phyloP scores from a whole-genome alignment of 345 rosid genomes.

The Bretschneidera sinensis region DNA sequence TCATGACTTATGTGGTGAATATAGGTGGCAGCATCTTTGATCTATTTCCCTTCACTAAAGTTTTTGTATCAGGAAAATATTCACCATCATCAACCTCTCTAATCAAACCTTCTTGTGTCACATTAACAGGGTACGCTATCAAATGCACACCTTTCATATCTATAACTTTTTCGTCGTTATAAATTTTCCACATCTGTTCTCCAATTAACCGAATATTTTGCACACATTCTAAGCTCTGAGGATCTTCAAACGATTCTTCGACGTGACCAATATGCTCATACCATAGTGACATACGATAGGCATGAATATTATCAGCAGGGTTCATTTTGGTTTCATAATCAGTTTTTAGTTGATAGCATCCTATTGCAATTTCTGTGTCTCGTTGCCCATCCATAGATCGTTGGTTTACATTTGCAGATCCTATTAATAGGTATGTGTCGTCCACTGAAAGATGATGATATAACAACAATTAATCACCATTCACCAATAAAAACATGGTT shows the following conservation, averaged over 20 bases:
- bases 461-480: too few species aligned
- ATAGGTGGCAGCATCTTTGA: constrained; percentile 62
- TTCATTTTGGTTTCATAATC: constrained; percentile 5
- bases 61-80: constrained; percentile 72
- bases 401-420: constrained; percentile 85
- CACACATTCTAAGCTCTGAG: constrained; percentile 61
- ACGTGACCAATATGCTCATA: constrained; percentile 61
- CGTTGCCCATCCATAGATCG: constrained; percentile 86
- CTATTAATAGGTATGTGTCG: constrained; percentile 57
- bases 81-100: constrained; percentile 40
- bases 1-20: constrained; percentile 64
- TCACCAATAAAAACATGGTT: too few species aligned
- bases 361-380: constrained; percentile 85
- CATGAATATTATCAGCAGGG: constrained; percentile 26
- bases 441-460: constrained; percentile 54
- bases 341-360: constrained; percentile 50
- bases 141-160: constrained; percentile 82
- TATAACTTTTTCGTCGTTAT: constrained; percentile 50
- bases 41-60: constrained; percentile 65
- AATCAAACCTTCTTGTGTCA: constrained; percentile 48
- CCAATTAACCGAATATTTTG: constrained; percentile 41
- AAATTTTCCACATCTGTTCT: constrained; percentile 69
- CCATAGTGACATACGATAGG: constrained; percentile 68
- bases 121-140: constrained; percentile 54
- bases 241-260: constrained; percentile 35